Evolutionary conservation across 495 filamentous ascomycete genomes (phyloP).

Genomic region (Penicillium atrosanguineum): DNA sequence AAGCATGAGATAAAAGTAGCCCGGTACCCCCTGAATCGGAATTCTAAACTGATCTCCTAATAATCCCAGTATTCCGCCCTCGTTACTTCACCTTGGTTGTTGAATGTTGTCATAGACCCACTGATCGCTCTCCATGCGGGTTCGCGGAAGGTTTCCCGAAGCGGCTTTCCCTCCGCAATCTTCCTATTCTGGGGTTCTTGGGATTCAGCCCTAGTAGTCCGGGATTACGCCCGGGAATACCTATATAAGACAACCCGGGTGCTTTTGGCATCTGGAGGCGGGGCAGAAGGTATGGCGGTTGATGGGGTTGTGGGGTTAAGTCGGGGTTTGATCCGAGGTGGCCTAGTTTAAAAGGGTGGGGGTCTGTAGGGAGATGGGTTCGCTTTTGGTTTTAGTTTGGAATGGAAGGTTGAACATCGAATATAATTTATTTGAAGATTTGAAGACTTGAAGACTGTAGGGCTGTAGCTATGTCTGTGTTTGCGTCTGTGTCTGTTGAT

Average conservation of each 20-base stretch:
- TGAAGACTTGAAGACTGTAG: not conserved
- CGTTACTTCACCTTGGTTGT: not conserved
- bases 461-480: not conserved
- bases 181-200: not conserved
- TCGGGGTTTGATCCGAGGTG: not conserved
- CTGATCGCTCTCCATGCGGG: slow-evolving; percentile 5
- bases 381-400: no score
- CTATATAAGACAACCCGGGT: not conserved
- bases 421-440: not conserved
- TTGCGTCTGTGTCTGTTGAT: not conserved
- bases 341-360: not conserved
- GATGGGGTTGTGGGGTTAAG: not conserved
- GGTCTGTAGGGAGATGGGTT: no score
- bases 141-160: slow-evolving; percentile 15
- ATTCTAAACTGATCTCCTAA: no score
- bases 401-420: no score
- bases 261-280: not conserved
- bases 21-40: not conserved
- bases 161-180: slow-evolving; percentile 7
- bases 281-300: not conserved
- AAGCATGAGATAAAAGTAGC: no score
- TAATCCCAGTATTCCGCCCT: no score
- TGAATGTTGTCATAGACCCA: slow-evolving; percentile 1
- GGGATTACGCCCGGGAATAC: not conserved
- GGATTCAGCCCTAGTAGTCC: not conserved